Evolutionary conservation across 2,329 filamentous ascomycete genomes (phyloP).

Genomic region (Coleophoma crateriformis): DNA sequence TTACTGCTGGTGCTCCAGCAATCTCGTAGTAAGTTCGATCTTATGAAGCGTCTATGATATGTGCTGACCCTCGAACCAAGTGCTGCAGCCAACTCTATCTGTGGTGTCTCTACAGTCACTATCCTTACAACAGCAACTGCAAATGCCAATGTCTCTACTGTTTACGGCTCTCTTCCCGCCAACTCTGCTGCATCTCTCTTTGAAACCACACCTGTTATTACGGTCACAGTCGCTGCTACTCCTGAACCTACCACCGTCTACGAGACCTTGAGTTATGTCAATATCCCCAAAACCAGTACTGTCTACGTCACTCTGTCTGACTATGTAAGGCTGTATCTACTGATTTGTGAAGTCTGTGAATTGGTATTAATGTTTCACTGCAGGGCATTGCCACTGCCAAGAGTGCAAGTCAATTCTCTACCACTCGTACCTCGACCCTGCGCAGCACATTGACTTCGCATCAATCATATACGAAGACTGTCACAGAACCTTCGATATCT

Average conservation of each 20-base stretch:
- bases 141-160: slow-evolving; percentile 3
- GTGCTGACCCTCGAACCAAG: neutral
- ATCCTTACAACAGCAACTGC: slow-evolving; percentile 9
- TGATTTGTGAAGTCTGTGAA: neutral
- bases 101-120: slow-evolving; percentile 6
- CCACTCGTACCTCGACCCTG: neutral
- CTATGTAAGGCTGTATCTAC: too few relatives aligned
- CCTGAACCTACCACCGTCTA: too few relatives aligned
- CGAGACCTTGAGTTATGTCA: too few relatives aligned
- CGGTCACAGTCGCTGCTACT: too few relatives aligned
- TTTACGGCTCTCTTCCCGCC: slow-evolving; percentile 3
- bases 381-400: neutral
- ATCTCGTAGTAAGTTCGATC: slow-evolving; percentile 11
- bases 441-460: too few relatives aligned
- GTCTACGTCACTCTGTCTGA: too few relatives aligned
- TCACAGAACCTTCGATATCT: too few relatives aligned
- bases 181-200: neutral
- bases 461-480: too few relatives aligned
- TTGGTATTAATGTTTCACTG: neutral
- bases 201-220: too few relatives aligned
- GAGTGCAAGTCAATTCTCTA: neutral
- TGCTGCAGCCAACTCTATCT: slow-evolving; percentile 6
- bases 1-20: slow-evolving; percentile 11
- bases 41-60: neutral
- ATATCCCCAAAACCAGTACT: too few relatives aligned